A percentile compares a stretch with the other conserved stretches of the same genome.
These are phyloP conservation scores for Globisporangium parvum DNA, from an alignment of 352 stramenopile species.

Conservation along the genomic window DNA sequence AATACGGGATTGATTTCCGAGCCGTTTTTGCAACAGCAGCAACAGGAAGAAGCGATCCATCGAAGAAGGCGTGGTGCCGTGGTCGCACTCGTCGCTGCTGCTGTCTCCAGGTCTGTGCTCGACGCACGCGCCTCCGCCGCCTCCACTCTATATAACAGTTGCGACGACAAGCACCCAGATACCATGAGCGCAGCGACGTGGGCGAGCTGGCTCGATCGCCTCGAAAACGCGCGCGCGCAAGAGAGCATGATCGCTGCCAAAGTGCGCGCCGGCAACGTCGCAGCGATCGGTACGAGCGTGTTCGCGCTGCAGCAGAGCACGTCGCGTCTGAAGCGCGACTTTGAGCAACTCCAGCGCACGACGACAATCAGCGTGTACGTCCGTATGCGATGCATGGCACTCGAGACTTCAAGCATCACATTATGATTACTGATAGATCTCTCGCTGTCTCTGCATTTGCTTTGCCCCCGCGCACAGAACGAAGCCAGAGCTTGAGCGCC, in stretches of 20 bases:
- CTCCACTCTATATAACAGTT: background rate
- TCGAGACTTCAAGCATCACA: too few species aligned
- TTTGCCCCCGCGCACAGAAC: slow-evolving; percentile 22
- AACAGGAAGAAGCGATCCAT: slow-evolving; percentile 5
- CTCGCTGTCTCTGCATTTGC: background rate
- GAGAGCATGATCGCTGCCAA: slow-evolving; percentile 60
- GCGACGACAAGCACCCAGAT: slow-evolving; percentile 1
- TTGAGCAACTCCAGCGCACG: slow-evolving; percentile 66
- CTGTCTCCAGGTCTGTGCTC: background rate
- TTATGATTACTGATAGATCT: too few species aligned
- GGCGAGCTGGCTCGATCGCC: slow-evolving; percentile 74
- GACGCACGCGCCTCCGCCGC: background rate
- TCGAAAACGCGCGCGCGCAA: slow-evolving; percentile 68
- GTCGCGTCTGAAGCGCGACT: slow-evolving; percentile 75
- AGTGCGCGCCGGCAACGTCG: slow-evolving; percentile 55
- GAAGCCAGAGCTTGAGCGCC: slow-evolving; percentile 62
- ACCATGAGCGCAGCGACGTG: slow-evolving; percentile 66
- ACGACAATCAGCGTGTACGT: slow-evolving; percentile 44
- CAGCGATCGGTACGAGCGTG: slow-evolving; percentile 67
- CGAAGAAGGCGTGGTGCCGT: background rate
- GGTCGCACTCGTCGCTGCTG: background rate
- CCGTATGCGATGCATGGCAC: background rate
- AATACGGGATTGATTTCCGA: too few species aligned
- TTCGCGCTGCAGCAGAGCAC: slow-evolving; percentile 83
- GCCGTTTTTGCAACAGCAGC: background rate